Evolutionary conservation across 352 stramenopile species (phyloP).

Genomic region (Pythium phragmitis): DNA sequence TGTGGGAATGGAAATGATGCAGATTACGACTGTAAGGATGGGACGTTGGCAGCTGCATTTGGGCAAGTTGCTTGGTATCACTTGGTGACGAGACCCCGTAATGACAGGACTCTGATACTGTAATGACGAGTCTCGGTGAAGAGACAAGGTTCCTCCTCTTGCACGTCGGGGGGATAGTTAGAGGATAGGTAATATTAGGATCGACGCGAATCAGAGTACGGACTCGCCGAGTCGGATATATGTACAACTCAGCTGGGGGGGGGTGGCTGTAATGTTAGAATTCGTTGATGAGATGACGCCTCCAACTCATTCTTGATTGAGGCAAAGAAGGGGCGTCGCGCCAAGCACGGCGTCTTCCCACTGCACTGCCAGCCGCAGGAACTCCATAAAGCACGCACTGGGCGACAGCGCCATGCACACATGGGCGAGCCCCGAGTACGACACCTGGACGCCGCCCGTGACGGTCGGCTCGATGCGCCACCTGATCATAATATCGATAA

Average conservation of each 20-base stretch:
- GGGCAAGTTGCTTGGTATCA: too few species aligned
- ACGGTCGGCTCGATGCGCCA: constrained; percentile 14
- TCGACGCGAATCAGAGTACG: constrained; percentile 5
- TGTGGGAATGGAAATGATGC: not conserved
- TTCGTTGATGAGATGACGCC: not conserved
- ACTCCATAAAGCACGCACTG: constrained; percentile 17
- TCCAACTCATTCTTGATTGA: not conserved
- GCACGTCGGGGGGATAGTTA: not conserved
- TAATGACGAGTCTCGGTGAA: constrained; percentile 5
- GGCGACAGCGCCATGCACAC: constrained; percentile 12
- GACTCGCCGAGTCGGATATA: not conserved
- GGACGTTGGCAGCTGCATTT: not conserved
- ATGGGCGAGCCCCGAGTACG: constrained; percentile 9
- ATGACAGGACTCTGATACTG: not conserved
- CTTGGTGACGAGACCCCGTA: too few species aligned
- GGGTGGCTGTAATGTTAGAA: not conserved
- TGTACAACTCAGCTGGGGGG: not conserved
- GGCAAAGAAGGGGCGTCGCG: constrained; percentile 7
- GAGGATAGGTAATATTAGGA: not conserved
- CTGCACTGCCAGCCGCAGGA: constrained; percentile 16
- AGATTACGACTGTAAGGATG: not conserved
- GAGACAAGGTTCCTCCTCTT: not conserved
- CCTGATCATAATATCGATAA: constrained; percentile 3
- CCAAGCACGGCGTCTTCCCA: constrained; percentile 22
- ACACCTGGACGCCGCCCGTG: not conserved